phyloP scores from a whole-genome alignment of 495 filamentous ascomycete genomes.

The Hypoxylon fuscum region DNA sequence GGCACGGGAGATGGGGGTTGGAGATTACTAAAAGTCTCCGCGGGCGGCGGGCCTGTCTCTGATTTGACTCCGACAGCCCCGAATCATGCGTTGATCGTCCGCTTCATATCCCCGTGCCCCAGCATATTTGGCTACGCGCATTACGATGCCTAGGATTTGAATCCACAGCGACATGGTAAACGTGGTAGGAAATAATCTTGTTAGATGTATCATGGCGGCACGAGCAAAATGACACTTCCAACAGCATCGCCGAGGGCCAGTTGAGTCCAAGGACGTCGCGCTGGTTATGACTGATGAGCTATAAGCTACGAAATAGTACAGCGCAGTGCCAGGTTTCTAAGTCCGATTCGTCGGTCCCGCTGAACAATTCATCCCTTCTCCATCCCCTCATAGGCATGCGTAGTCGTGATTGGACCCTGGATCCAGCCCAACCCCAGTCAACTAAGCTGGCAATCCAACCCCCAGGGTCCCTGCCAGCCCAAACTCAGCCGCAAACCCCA shows the following conservation, averaged over 20 bases:
- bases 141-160: too few relatives aligned
- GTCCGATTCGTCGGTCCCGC: conserved; percentile 24
- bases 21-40: too few relatives aligned
- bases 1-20: too few relatives aligned
- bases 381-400: background rate
- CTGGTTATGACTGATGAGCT: conserved; percentile 17
- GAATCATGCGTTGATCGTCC: too few relatives aligned
- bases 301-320: conserved; percentile 5
- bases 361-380: conserved; percentile 30
- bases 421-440: conserved; percentile 1
- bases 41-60: too few relatives aligned
- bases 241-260: background rate
- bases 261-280: background rate
- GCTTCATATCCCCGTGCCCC: too few relatives aligned
- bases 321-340: conserved; percentile 25
- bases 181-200: background rate
- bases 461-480: conserved; percentile 9
- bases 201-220: too few relatives aligned
- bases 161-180: too few relatives aligned
- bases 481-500: conserved; percentile 34
- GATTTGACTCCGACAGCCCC: too few relatives aligned
- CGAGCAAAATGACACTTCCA: background rate
- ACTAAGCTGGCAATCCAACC: conserved; percentile 20
- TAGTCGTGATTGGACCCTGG: conserved; percentile 15
- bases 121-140: too few relatives aligned